These are phyloP conservation scores for Glycyrrhiza uralensis DNA, from an alignment of 306 rosid genomes.

Conservation along the genomic window DNA sequence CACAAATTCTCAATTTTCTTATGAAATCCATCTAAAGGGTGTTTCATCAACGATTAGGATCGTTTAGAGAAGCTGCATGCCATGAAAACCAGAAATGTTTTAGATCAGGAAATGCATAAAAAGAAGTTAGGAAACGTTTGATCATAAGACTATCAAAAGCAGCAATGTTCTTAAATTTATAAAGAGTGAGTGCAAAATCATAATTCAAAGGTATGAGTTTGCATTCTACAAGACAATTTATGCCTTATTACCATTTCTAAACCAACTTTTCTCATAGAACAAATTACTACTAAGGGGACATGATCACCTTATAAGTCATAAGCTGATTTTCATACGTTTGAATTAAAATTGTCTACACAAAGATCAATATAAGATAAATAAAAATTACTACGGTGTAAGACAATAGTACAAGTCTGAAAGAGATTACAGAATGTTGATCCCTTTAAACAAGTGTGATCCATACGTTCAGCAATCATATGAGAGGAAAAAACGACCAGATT, in stretches of 20 bases:
- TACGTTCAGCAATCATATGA: background rate
- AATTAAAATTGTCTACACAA: background rate
- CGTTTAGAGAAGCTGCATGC: background rate
- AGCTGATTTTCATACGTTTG: background rate
- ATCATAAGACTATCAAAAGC: background rate
- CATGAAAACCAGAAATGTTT: background rate
- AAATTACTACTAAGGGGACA: background rate
- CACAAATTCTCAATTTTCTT: background rate
- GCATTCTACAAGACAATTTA: background rate
- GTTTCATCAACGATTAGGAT: background rate
- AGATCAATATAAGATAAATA: background rate
- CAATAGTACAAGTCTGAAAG: background rate
- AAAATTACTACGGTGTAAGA: background rate
- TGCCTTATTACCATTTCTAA: background rate
- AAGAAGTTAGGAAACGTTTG: background rate
- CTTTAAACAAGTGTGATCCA: constrained; percentile 4
- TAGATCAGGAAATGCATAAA: background rate
- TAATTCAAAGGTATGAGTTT: background rate
- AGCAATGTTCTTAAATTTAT: background rate
- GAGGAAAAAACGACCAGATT: background rate
- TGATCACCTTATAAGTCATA: background rate
- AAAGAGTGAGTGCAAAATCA: background rate
- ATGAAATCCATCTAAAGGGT: background rate
- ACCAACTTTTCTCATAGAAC: background rate
- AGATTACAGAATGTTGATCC: background rate